Conservation (phyloP, 1,139 yeast species). For the Zygoascus meyerae region DNA sequence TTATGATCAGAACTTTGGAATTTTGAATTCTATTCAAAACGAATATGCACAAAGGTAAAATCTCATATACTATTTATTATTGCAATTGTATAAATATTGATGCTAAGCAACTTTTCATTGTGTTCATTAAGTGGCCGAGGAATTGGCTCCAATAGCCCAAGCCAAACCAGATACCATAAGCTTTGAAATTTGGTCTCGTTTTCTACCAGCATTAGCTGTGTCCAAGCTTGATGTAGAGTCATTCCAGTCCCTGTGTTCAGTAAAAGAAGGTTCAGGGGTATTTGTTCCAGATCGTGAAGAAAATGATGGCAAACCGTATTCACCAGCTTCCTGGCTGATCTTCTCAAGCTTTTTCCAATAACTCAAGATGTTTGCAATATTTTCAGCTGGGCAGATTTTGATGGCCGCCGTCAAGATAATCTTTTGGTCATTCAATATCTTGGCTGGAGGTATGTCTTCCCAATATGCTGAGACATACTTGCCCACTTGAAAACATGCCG, state of each 20-base stretch:
- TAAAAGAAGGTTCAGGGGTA: slow-evolving; percentile 5
- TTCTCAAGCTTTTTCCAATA: slow-evolving; percentile 32
- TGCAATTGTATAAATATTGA: not conserved
- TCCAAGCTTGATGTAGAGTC: slow-evolving; percentile 18
- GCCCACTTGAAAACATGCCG: slow-evolving; percentile 55
- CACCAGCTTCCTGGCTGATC: not conserved
- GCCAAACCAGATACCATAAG: slow-evolving; percentile 55
- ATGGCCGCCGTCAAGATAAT: slow-evolving; percentile 43
- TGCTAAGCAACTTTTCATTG: not conserved
- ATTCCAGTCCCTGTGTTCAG: not conserved
- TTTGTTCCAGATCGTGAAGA: not conserved
- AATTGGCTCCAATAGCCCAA: slow-evolving; percentile 61
- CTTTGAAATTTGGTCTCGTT: slow-evolving; percentile 47
- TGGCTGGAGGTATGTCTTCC: slow-evolving; percentile 35
- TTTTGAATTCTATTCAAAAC: too few species aligned
- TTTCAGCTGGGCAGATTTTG: slow-evolving; percentile 33
- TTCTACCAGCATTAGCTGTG: slow-evolving; percentile 15
- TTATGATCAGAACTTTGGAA: too few species aligned
- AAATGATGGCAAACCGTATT: not conserved
- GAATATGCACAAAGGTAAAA: too few species aligned
- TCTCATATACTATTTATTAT: not conserved
- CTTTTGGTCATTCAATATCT: slow-evolving; percentile 38
- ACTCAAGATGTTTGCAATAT: slow-evolving; percentile 28
- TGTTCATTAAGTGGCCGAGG: not conserved
- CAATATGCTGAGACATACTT: slow-evolving; percentile 48